Evolutionary conservation across 2,329 filamentous ascomycete species (phyloP), one percentile per base, ranked within the genome.

Genomic region (Aureobasidium leucospermi): DNA sequence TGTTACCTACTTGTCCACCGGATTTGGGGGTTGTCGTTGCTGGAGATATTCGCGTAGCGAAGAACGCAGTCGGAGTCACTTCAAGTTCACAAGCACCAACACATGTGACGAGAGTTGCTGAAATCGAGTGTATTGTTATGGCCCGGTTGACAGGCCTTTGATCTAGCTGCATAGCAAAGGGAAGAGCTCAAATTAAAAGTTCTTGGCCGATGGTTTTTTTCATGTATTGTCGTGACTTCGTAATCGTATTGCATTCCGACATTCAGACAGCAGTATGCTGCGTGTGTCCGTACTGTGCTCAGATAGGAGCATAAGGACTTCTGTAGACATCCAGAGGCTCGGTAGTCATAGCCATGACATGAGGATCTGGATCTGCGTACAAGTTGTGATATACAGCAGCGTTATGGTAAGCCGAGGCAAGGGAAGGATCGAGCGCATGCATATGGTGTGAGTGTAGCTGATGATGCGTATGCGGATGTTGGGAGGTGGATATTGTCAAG

Each of bases 291-390:
- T 23, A 23, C 23, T 41, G 5, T 31, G 32, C 28, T 55, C 51
- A 60, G 3, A 60, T 39, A n/a, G 59, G 42, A 39, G 59, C 34
- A 49, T 60, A 60, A 9, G 59, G 59, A 31, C 59, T 60, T 19
- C 51, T 39, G 19, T 60, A 60, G 8, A 47, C 48, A 5, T 56
- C 49, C 23, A 56, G 19, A 15, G 49, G 29, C 13, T 41, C 36
- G 8, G 59, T 13, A 32, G 28, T 34, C 45, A 49, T 34, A 4
- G 39, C 46, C 45, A 49, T 41, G 43, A 36, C 31, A 19, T 59
- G 56, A 34, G 43, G 29, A 31, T 46, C 45, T 6, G 56, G 16
- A 15, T 59, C 56, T 19, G 56, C 36, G 31, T 59, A 59, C 10
- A 59, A 13, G 13, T 28, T 19, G 46, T 59, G 56, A 10, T 59